Percentiles rank a stretch among this genome's conserved stretches.
Conservation (phyloP, 140 eudicot genomes). For the Bidens hawaiensis region DNA sequence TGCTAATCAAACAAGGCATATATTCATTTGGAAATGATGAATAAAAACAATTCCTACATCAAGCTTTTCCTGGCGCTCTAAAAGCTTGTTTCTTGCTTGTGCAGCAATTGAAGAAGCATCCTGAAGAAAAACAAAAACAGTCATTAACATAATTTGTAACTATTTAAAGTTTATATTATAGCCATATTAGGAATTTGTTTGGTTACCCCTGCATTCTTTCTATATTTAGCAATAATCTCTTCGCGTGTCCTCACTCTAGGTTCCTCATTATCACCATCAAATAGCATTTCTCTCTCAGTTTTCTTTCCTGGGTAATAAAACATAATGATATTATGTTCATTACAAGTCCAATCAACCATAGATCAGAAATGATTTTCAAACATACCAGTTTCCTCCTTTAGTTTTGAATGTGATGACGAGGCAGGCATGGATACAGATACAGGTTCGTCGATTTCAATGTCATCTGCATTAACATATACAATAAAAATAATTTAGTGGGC, state of each 20-base stretch:
- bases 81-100: conserved; percentile 86
- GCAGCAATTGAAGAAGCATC: conserved; percentile 78
- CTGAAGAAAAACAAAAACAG: conserved; percentile 36
- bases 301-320: conserved; percentile 43
- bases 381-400: conserved; percentile 36
- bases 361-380: conserved; percentile 3
- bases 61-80: conserved; percentile 92
- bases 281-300: conserved; percentile 59
- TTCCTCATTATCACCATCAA: conserved; percentile 50
- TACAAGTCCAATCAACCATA: neutral
- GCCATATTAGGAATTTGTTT: neutral
- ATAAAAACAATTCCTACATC: conserved; percentile 44
- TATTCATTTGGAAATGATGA: neutral
- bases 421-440: conserved; percentile 46
- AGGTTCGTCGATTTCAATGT: conserved; percentile 78
- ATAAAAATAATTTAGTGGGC: neutral
- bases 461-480: conserved; percentile 48
- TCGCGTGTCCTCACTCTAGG: conserved; percentile 81
- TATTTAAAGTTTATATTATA: neutral
- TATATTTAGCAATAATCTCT: conserved; percentile 83
- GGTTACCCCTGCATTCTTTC: conserved; percentile 68
- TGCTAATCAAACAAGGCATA: neutral
- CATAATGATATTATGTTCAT: neutral
- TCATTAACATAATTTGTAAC: conserved; percentile 2
- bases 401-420: conserved; percentile 50